These are phyloP conservation scores for Plasmodium berghei DNA, from an alignment of 169 alveolate species.

Conservation along the genomic window DNA sequence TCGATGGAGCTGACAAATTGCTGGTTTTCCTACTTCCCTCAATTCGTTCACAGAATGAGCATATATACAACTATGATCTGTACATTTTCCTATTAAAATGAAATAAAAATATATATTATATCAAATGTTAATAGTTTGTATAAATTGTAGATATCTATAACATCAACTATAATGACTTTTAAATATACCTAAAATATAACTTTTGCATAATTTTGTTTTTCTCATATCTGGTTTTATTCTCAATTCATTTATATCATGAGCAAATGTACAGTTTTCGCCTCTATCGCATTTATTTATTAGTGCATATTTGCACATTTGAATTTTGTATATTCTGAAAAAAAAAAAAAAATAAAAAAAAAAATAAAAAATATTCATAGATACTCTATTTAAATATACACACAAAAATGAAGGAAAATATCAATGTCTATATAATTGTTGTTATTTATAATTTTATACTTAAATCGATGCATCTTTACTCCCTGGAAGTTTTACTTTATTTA, in stretches of 20 bases:
- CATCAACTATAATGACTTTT: no score
- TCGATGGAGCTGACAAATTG: conserved; percentile 62
- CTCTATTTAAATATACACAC: background rate
- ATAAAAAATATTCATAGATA: background rate
- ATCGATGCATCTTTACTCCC: conserved; percentile 47
- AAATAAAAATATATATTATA: background rate
- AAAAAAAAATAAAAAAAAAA: background rate
- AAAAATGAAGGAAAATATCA: background rate
- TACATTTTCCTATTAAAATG: conserved; percentile 42
- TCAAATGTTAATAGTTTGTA: no score
- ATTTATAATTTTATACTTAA: conserved; percentile 17
- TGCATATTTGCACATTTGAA: conserved; percentile 70
- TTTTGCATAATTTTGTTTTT: conserved; percentile 56
- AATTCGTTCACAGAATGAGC: conserved; percentile 66
- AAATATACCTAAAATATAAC: conserved; percentile 42
- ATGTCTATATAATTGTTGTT: background rate
- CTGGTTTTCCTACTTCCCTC: conserved; percentile 70
- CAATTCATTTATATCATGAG: conserved; percentile 54
- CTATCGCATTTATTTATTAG: conserved; percentile 57
- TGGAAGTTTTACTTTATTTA: background rate
- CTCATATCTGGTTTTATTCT: conserved; percentile 71
- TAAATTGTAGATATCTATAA: no score
- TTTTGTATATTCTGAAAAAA: conserved; percentile 40
- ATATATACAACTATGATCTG: conserved; percentile 36
- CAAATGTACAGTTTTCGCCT: conserved; percentile 69